phyloP scores from a whole-genome alignment of 2,329 filamentous ascomycete genomes.

The Parastagonospora nodorum region DNA sequence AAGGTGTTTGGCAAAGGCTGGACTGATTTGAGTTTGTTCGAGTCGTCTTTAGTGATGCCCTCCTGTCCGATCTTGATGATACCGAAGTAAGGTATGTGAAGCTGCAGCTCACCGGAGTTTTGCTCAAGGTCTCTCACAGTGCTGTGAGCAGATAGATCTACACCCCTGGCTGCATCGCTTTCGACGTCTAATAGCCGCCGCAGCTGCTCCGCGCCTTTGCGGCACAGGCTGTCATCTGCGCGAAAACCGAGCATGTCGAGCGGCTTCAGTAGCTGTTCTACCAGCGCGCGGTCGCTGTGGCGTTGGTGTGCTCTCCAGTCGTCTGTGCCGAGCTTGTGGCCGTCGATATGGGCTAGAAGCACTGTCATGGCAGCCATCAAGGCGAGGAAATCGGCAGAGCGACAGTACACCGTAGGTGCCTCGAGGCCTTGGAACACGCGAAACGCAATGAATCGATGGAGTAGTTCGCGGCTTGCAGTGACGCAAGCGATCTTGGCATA shows the following conservation, averaged over 20 bases:
- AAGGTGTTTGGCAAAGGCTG: not conserved
- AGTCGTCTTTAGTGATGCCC: slow-evolving; percentile 4
- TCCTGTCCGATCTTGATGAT: slow-evolving; percentile 36
- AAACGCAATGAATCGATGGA: slow-evolving; percentile 17
- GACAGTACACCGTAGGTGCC: slow-evolving; percentile 9
- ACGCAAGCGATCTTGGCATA: slow-evolving; percentile 15
- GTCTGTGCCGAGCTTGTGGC: slow-evolving; percentile 1
- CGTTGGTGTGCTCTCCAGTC: slow-evolving; percentile 18
- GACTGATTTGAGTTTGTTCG: not conserved
- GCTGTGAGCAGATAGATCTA: not conserved
- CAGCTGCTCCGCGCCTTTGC: slow-evolving; percentile 16
- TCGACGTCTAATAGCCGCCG: slow-evolving; percentile 22
- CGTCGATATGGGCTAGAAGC: slow-evolving; percentile 22
- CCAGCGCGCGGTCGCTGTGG: slow-evolving; percentile 20
- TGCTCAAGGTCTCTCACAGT: slow-evolving; percentile 1
- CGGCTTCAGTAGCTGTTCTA: slow-evolving; percentile 15
- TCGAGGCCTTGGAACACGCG: slow-evolving; percentile 10
- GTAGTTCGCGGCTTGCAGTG: slow-evolving; percentile 18
- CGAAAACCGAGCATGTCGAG: slow-evolving; percentile 8
- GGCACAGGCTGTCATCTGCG: slow-evolving; percentile 14
- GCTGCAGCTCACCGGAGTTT: slow-evolving; percentile 3
- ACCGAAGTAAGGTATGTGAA: slow-evolving; percentile 38
- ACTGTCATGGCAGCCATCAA: slow-evolving; percentile 24
- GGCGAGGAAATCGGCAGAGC: slow-evolving; percentile 22
- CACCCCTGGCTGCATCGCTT: slow-evolving; percentile 8